A percentile compares a stretch with the other conserved stretches of the same genome.
phyloP scores from a whole-genome alignment of 441 rosid genomes.

The Hura crepitans region DNA sequence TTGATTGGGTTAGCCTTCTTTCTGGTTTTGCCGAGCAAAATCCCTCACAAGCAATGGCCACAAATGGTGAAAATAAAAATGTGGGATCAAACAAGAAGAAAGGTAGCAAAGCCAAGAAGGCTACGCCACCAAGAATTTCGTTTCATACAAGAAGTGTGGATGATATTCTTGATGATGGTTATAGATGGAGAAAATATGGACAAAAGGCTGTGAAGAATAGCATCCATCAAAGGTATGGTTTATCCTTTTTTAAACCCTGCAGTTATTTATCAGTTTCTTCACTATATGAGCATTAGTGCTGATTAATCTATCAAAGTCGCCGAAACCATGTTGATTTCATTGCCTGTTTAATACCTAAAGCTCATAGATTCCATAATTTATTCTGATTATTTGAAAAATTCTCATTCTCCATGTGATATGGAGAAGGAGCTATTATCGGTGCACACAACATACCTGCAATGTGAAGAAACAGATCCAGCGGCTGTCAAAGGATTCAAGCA shows the following conservation, averaged over 20 bases:
- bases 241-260: no score
- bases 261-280: no score
- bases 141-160: constrained; percentile 18
- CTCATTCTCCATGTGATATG: not conserved
- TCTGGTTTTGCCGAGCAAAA: constrained; percentile 8
- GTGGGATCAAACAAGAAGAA: constrained; percentile 11
- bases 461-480: constrained; percentile 19
- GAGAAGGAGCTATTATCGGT: constrained; percentile 20
- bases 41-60: not conserved
- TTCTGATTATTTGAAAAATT: not conserved
- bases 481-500: constrained; percentile 16
- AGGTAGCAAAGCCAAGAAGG: constrained; percentile 6
- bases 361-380: no score
- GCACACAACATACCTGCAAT: constrained; percentile 17
- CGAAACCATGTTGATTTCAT: no score
- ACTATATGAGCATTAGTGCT: no score
- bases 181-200: constrained; percentile 22
- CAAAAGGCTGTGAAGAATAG: constrained; percentile 19
- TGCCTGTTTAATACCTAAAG: no score
- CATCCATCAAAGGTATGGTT: constrained; percentile 15
- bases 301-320: no score
- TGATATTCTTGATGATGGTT: constrained; percentile 22
- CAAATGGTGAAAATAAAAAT: constrained; percentile 2
- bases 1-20: constrained; percentile 21
- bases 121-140: constrained; percentile 12